These are phyloP conservation scores for Psidium guajava DNA, from an alignment of 345 rosid species.

Conservation along the genomic window DNA sequence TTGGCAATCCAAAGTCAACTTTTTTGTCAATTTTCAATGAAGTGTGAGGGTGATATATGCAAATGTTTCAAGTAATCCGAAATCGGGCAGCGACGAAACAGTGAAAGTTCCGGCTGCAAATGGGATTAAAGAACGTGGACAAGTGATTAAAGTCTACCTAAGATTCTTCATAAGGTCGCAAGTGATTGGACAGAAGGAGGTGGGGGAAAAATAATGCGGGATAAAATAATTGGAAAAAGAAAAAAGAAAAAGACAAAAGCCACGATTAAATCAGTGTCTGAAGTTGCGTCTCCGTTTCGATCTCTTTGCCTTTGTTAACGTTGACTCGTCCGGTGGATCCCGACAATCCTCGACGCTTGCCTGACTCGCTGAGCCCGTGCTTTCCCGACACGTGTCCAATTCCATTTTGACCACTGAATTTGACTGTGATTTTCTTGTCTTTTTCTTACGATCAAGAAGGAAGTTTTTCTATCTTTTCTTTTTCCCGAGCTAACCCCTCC, in stretches of 20 bases:
- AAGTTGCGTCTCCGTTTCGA: slow-evolving; percentile 1
- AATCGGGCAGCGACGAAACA: neutral
- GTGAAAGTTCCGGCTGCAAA: neutral
- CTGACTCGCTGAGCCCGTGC: neutral
- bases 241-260: neutral
- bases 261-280: neutral
- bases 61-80: neutral
- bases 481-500: neutral
- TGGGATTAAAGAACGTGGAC: neutral
- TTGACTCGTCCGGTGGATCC: neutral
- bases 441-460: neutral
- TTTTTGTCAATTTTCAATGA: neutral
- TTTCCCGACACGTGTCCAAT: neutral
- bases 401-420: neutral
- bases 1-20: neutral
- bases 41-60: neutral
- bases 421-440: neutral
- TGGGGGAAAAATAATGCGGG: neutral
- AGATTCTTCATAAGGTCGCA: neutral
- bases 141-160: neutral
- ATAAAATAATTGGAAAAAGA: neutral
- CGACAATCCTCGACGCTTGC: neutral
- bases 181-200: neutral
- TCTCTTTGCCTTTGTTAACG: neutral
- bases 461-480: neutral